Evolutionary conservation across 805 yeast species (phyloP).

Genomic region (Blastobotrys americana): DNA sequence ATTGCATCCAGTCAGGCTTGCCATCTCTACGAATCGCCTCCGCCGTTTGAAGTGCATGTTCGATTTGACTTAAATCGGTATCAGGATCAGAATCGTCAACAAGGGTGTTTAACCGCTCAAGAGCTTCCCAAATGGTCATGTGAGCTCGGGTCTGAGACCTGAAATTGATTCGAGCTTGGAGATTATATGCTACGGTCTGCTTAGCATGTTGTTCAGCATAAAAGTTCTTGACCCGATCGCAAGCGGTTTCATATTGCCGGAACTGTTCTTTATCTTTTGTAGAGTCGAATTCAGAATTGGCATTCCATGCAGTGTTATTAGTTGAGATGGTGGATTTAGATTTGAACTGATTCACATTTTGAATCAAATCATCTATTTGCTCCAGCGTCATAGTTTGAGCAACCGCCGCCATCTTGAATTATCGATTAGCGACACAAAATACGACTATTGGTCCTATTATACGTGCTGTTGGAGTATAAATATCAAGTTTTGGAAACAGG

Average conservation of each 20-base stretch:
- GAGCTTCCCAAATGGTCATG: conserved; percentile 68
- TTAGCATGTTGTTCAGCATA: conserved; percentile 61
- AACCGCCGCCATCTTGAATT: too few species aligned
- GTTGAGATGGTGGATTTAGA: too few species aligned
- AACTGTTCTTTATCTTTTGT: conserved; percentile 36
- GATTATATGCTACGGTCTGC: conserved; percentile 66
- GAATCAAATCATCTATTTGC: conserved; percentile 17
- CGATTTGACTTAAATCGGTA: conserved; percentile 65
- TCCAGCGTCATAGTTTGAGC: too few species aligned
- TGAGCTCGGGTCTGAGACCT: conserved; percentile 59
- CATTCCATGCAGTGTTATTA: conserved; percentile 17
- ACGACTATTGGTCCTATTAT: too few species aligned
- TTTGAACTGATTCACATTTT: conserved; percentile 17
- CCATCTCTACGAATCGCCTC: conserved; percentile 63
- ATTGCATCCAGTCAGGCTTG: conserved; percentile 69
- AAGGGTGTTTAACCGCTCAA: conserved; percentile 51
- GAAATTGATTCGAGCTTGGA: conserved; percentile 65
- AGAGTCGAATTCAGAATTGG: conserved; percentile 17
- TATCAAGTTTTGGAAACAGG: too few species aligned
- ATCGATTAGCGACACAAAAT: too few species aligned
- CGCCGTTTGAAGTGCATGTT: conserved; percentile 69
- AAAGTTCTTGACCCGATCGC: conserved; percentile 58
- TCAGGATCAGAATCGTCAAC: conserved; percentile 72
- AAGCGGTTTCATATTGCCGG: conserved; percentile 62
- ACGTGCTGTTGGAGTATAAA: too few species aligned